These are phyloP conservation scores for Mycena rosella DNA, from an alignment of 768 basidiomycete species.

Conservation along the genomic window DNA sequence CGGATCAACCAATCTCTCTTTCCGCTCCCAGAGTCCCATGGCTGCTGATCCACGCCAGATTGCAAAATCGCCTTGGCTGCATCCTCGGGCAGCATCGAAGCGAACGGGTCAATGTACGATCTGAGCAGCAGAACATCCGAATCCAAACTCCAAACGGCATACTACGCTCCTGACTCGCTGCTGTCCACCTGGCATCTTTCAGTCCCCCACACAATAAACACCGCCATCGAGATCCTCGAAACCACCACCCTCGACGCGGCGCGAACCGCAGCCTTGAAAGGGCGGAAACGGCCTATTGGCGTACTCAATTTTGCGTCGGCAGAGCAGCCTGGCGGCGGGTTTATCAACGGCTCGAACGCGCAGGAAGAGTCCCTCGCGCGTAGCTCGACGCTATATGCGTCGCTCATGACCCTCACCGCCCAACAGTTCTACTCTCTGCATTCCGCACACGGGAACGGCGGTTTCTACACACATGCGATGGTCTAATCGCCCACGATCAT, in stretches of 20 bases:
- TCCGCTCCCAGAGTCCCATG: too few relatives aligned
- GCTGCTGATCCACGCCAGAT: conserved; percentile 18
- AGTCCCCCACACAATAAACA: conserved; percentile 26
- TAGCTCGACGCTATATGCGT: conserved; percentile 76
- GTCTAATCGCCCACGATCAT: conserved; percentile 62
- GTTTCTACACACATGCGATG: conserved; percentile 65
- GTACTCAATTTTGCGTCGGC: conserved; percentile 85
- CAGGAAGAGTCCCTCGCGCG: conserved; percentile 88
- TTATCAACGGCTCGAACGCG: conserved; percentile 77
- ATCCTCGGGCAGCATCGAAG: conserved; percentile 15
- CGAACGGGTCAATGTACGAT: conserved; percentile 47
- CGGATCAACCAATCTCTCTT: too few relatives aligned
- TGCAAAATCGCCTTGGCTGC: conserved; percentile 25
- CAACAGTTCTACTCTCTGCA: conserved; percentile 76
- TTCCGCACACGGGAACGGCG: conserved; percentile 47
- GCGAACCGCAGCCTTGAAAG: conserved; percentile 44
- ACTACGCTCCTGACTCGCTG: conserved; percentile 63
- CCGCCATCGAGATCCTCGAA: conserved; percentile 65
- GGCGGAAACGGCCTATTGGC: conserved; percentile 56
- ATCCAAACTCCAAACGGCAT: conserved; percentile 59
- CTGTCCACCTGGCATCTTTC: conserved; percentile 60
- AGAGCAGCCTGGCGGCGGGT: conserved; percentile 73
- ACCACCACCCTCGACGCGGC: conserved; percentile 76
- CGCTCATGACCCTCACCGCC: conserved; percentile 67
- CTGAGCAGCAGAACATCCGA: conserved; percentile 42